Evolutionary conservation across 1,284 basidiomycete species (phyloP).

Genomic region (Meripilus lineatus): DNA sequence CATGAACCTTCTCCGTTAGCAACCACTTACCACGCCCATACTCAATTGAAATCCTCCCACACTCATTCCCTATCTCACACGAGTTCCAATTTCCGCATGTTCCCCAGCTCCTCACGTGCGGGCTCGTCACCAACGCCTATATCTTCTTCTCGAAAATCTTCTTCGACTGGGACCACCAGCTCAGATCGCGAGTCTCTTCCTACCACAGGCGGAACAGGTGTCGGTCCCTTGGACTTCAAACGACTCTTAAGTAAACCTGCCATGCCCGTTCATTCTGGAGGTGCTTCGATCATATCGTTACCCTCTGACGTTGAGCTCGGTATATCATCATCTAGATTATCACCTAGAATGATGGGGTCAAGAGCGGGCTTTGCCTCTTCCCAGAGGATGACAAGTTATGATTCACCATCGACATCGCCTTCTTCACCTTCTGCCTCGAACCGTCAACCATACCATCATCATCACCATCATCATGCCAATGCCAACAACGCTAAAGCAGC

Average conservation of each 20-base stretch:
- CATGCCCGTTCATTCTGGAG: slow-evolving; percentile 19
- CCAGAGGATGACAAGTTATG: too few relatives aligned
- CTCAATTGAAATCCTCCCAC: not conserved
- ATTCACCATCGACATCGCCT: too few relatives aligned
- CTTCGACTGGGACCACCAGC: slow-evolving; percentile 18
- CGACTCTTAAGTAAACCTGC: slow-evolving; percentile 34
- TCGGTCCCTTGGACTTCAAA: slow-evolving; percentile 31
- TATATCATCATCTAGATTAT: slow-evolving; percentile 1
- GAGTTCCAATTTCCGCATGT: not conserved
- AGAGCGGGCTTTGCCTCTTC: too few relatives aligned
- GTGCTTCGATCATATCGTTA: slow-evolving; percentile 26
- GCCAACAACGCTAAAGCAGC: too few relatives aligned
- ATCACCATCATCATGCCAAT: too few relatives aligned
- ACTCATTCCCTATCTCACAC: not conserved
- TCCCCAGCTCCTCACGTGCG: too few relatives aligned
- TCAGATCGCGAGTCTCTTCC: slow-evolving; percentile 28
- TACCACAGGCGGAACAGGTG: too few relatives aligned
- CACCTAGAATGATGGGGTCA: slow-evolving; percentile 3
- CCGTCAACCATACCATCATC: too few relatives aligned
- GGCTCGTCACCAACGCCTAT: slow-evolving; percentile 14
- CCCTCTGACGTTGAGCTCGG: slow-evolving; percentile 28
- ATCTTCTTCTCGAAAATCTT: slow-evolving; percentile 21
- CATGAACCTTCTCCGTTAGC: not conserved
- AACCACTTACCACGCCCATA: not conserved
- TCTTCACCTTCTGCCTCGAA: too few relatives aligned